A percentile compares a stretch with the other conserved stretches of the same genome.
Conservation (phyloP, 2,329 filamentous ascomycete genomes). For the Didymella glomerata region DNA sequence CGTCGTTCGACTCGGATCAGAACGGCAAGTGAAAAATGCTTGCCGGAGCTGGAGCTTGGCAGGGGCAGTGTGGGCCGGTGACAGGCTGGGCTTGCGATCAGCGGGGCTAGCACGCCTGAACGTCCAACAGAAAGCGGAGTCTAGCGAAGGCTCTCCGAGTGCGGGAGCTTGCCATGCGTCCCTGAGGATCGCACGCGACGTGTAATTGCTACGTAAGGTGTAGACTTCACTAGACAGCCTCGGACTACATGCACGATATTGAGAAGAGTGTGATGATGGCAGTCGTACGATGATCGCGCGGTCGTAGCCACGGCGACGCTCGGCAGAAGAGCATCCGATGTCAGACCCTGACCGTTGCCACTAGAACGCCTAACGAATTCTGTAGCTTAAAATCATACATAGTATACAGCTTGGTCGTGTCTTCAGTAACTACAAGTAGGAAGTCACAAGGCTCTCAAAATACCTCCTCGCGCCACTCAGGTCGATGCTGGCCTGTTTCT, state of each 20-base stretch:
- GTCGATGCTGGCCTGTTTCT: conserved; percentile 27
- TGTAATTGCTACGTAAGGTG: conserved; percentile 9
- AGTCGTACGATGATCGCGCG: too few relatives aligned
- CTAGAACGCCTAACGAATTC: background rate
- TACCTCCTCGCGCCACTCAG: conserved; percentile 38
- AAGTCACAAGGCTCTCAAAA: conserved; percentile 41
- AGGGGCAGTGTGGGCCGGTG: conserved; percentile 12
- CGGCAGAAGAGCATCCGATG: background rate
- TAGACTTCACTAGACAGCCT: background rate
- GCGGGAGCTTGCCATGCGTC: conserved; percentile 8
- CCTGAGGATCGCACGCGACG: background rate
- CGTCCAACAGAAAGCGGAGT: conserved; percentile 8
- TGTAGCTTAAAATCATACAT: background rate
- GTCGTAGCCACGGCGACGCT: background rate
- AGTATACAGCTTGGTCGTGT: background rate
- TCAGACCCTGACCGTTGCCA: background rate
- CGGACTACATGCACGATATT: background rate
- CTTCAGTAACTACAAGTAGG: conserved; percentile 37
- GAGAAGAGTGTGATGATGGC: background rate
- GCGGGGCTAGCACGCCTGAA: conserved; percentile 11
- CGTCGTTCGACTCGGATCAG: conserved; percentile 21
- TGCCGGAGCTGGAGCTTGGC: conserved; percentile 18
- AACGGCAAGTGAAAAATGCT: conserved; percentile 22
- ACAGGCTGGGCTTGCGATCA: conserved; percentile 11
- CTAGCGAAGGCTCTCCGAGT: background rate